These are phyloP conservation scores for Candida pseudofarinosa DNA, from an alignment of 805 yeast genomes.

Conservation along the genomic window DNA sequence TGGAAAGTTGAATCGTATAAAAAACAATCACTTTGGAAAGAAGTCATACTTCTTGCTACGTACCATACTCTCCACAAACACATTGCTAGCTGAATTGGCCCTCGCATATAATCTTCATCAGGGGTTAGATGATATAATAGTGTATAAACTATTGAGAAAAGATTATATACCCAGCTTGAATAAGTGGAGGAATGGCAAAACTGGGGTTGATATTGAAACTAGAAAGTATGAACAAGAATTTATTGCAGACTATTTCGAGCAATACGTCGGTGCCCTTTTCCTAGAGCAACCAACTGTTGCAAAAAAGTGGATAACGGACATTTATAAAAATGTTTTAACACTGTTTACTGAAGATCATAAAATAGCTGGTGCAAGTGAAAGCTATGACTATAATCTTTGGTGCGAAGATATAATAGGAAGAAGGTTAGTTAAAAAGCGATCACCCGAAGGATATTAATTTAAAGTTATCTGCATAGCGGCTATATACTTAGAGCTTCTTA, in stretches of 20 bases:
- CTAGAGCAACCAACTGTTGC: conserved; percentile 36
- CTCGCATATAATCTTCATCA: conserved; percentile 30
- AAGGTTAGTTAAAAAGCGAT: conserved; percentile 4
- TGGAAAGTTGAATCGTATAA: conserved; percentile 7
- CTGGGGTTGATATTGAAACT: conserved; percentile 9
- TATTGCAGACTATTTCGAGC: conserved; percentile 40
- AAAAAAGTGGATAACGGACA: conserved; percentile 26
- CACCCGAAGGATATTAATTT: neutral
- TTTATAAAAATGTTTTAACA: conserved; percentile 27
- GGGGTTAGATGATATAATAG: conserved; percentile 29
- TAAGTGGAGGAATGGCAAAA: conserved; percentile 11
- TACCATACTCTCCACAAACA: conserved; percentile 35
- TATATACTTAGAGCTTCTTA: conserved; percentile 6
- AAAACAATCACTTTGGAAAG: conserved; percentile 18
- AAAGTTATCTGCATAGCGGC: neutral
- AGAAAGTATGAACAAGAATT: conserved; percentile 36
- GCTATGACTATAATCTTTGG: conserved; percentile 25
- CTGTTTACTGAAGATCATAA: conserved; percentile 16
- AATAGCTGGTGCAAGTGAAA: conserved; percentile 2
- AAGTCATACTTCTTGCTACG: conserved; percentile 25
- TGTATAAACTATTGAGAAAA: conserved; percentile 16
- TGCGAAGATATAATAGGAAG: conserved; percentile 34
- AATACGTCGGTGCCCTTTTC: conserved; percentile 39
- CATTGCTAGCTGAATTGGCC: conserved; percentile 32
- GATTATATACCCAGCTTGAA: conserved; percentile 26